phyloP scores from a whole-genome alignment of 1,139 yeast genomes.

The Hansenula lynferdii region DNA sequence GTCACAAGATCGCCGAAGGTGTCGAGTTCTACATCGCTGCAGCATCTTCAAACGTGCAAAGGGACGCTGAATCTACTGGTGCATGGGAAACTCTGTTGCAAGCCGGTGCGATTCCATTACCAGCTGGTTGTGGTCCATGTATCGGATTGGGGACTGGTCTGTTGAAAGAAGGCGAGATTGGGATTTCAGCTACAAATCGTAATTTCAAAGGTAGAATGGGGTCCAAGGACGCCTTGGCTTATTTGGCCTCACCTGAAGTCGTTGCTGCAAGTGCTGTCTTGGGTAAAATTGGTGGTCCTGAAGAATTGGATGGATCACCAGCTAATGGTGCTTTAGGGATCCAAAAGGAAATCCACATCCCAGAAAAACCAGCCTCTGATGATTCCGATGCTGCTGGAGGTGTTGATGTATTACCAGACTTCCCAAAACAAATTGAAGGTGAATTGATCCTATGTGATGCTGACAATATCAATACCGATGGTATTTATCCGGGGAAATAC shows the following conservation, averaged over 20 bases:
- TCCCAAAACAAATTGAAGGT: slow-evolving; percentile 85
- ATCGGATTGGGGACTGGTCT: slow-evolving; percentile 95
- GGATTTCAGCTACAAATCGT: slow-evolving; percentile 97
- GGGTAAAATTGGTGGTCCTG: slow-evolving; percentile 93
- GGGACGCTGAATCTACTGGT: slow-evolving; percentile 84
- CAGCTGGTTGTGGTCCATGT: slow-evolving; percentile 99
- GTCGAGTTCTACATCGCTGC: slow-evolving; percentile 98
- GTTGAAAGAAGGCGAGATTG: slow-evolving; percentile 92
- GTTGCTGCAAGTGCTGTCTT: slow-evolving; percentile 96
- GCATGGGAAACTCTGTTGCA: slow-evolving; percentile 88
- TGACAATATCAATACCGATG: slow-evolving; percentile 97
- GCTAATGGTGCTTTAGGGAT: slow-evolving; percentile 23
- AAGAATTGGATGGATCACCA: slow-evolving; percentile 58
- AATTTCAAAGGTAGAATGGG: slow-evolving; percentile 99
- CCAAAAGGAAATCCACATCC: slow-evolving; percentile 41
- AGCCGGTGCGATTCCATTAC: slow-evolving; percentile 93
- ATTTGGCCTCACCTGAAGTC: slow-evolving; percentile 94
- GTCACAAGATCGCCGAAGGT: slow-evolving; percentile 76
- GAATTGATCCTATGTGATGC: slow-evolving; percentile 95
- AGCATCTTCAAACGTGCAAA: slow-evolving; percentile 89
- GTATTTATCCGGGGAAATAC: slow-evolving; percentile 97
- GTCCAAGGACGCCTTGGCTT: slow-evolving; percentile 91
- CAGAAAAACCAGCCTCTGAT: slow-evolving; percentile 31
- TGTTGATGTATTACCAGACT: slow-evolving; percentile 78
- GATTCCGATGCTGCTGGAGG: slow-evolving; percentile 35